phyloP scores from a whole-genome alignment of 2,329 filamentous ascomycete species.

The Remersonia thermophila region DNA sequence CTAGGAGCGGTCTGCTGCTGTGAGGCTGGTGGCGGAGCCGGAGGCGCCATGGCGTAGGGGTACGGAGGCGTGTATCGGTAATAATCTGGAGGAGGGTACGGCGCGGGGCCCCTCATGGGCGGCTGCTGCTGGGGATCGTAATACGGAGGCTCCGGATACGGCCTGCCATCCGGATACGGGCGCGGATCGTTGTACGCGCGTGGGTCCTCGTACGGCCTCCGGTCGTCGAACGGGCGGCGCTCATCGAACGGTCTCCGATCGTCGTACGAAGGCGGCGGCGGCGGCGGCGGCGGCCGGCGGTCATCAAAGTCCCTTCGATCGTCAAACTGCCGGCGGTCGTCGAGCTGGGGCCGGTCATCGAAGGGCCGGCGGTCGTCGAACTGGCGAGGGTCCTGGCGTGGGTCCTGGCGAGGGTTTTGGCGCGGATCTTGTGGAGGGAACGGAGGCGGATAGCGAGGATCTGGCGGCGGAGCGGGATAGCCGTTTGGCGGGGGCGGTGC shows the following conservation, averaged over 20 bases:
- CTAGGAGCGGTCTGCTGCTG: constrained; percentile 42
- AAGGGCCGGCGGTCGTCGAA: constrained; percentile 11
- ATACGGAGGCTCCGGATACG: constrained; percentile 6
- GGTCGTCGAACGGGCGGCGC: constrained; percentile 9
- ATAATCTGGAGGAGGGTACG: constrained; percentile 8
- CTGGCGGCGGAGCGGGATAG: constrained; percentile 14
- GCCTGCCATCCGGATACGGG: constrained; percentile 3
- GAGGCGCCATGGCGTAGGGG: constrained; percentile 10
- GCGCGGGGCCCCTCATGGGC: too few relatives aligned
- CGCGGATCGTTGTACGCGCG: constrained; percentile 1
- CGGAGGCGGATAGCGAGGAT: constrained; percentile 11
- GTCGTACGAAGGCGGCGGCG: constrained; percentile 2
- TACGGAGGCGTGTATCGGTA: constrained; percentile 23
- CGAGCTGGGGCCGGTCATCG: constrained; percentile 9
- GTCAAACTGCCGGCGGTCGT: constrained; percentile 11
- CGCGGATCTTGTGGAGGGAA: constrained; percentile 8
- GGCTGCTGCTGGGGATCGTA: constrained; percentile 8
- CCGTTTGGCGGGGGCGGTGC: constrained; percentile 28
- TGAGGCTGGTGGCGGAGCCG: constrained; percentile 18
- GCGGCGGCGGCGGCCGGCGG: constrained; percentile 1
- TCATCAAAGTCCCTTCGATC: constrained; percentile 9
- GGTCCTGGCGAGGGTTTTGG: background rate
- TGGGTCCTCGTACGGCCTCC: constrained; percentile 3
- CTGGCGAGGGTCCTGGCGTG: constrained; percentile 9
- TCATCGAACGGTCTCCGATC: constrained; percentile 12